phyloP scores from a whole-genome alignment of 1,139 yeast species.

The Saccharomyces hybrid region DNA sequence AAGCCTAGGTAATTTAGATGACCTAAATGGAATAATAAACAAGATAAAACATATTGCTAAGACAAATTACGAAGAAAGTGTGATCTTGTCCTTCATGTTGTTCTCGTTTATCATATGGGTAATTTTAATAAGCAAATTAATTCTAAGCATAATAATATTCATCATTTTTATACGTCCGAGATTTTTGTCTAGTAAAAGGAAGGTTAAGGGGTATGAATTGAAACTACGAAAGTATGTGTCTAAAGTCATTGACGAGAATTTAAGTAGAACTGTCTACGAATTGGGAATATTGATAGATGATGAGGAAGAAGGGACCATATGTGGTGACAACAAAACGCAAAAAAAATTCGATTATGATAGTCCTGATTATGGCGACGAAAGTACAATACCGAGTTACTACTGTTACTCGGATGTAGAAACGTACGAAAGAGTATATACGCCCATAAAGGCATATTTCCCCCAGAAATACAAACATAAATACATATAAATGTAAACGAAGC shows the following conservation, averaged over 20 bases:
- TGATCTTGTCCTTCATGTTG: constrained; percentile 67
- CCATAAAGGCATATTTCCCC: background rate
- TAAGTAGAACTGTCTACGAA: background rate
- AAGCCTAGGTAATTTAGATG: constrained; percentile 21
- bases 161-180: background rate
- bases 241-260: background rate
- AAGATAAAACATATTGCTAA: constrained; percentile 55
- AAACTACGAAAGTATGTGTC: background rate
- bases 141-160: background rate
- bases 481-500: background rate
- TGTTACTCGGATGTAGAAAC: background rate
- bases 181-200: background rate
- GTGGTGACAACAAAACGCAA: background rate
- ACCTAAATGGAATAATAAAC: constrained; percentile 41
- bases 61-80: constrained; percentile 55
- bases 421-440: background rate
- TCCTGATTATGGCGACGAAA: background rate
- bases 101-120: constrained; percentile 72
- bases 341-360: background rate
- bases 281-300: background rate
- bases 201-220: background rate
- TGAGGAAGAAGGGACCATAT: background rate
- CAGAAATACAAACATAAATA: background rate
- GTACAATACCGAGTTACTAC: constrained; percentile 3
- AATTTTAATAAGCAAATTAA: constrained; percentile 12